These are phyloP conservation scores for Aspergillus cejpii DNA, from an alignment of 2,329 filamentous ascomycete species.

Conservation along the genomic window DNA sequence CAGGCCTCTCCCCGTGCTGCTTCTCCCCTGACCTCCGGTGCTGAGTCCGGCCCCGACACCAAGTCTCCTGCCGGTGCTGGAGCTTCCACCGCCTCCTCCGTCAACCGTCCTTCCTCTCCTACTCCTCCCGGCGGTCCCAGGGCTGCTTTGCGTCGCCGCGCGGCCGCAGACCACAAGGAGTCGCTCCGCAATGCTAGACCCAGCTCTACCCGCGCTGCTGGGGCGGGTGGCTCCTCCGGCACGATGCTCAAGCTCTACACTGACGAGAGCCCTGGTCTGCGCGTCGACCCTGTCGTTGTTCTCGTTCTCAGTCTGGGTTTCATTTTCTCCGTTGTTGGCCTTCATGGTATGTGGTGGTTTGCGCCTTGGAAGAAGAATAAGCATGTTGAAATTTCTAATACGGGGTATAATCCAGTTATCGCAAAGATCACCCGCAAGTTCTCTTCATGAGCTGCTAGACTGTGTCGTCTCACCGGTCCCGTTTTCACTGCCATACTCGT, in stretches of 20 bases:
- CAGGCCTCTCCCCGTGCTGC: slow-evolving; percentile 38
- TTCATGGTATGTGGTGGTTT: slow-evolving; percentile 70
- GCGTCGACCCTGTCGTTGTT: slow-evolving; percentile 96
- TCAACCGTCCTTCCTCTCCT: slow-evolving; percentile 75
- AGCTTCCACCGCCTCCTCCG: slow-evolving; percentile 58
- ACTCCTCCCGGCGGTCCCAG: slow-evolving; percentile 88
- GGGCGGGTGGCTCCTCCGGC: slow-evolving; percentile 90
- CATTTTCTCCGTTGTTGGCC: slow-evolving; percentile 95
- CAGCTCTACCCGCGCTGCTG: slow-evolving; percentile 84
- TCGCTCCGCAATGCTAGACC: slow-evolving; percentile 91
- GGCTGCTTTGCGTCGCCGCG: slow-evolving; percentile 89
- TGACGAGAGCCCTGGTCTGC: slow-evolving; percentile 92
- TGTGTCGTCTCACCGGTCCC: background rate
- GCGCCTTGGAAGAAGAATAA: slow-evolving; percentile 7
- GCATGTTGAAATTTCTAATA: slow-evolving; percentile 2
- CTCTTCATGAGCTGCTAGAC: slow-evolving; percentile 45
- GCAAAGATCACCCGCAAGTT: slow-evolving; percentile 92
- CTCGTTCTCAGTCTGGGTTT: slow-evolving; percentile 94
- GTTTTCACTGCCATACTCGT: background rate
- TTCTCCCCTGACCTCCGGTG: slow-evolving; percentile 41
- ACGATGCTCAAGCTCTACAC: slow-evolving; percentile 99
- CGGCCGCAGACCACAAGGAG: slow-evolving; percentile 94
- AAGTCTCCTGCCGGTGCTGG: slow-evolving; percentile 38
- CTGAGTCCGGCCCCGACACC: slow-evolving; percentile 42
- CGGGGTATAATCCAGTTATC: slow-evolving; percentile 58